Conservation (phyloP, 306 rosid genomes). For the Dalbergia oliveri region DNA sequence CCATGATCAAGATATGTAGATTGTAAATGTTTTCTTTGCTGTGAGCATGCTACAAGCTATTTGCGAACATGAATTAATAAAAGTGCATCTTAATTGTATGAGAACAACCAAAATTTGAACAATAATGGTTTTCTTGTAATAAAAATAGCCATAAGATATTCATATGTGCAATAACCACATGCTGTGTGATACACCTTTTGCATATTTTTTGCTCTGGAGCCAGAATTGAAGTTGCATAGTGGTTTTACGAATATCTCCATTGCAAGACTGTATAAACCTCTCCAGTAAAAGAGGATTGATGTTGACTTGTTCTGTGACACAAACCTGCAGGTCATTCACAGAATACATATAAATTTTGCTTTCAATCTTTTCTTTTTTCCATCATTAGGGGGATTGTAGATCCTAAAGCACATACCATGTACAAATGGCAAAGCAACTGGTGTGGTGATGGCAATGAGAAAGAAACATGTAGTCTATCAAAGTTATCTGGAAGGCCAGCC, state of each 20-base stretch:
- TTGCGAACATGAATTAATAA: background rate
- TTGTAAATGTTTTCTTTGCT: conserved; percentile 2
- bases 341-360: conserved; percentile 27
- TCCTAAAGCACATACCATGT: conserved; percentile 64
- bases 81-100: conserved; percentile 10
- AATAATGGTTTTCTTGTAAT: conserved; percentile 17
- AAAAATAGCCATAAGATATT: conserved; percentile 17
- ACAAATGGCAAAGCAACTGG: conserved; percentile 73
- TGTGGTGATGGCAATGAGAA: conserved; percentile 69
- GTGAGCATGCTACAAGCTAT: conserved; percentile 8
- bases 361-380: conserved; percentile 26
- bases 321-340: conserved; percentile 68
- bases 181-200: conserved; percentile 60
- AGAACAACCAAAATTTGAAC: conserved; percentile 29
- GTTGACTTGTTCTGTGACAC: conserved; percentile 67
- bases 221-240: conserved; percentile 92
- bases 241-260: conserved; percentile 82
- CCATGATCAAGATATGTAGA: conserved; percentile 16
- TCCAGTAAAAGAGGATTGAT: conserved; percentile 64
- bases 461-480: conserved; percentile 59
- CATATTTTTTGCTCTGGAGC: conserved; percentile 71
- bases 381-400: conserved; percentile 17
- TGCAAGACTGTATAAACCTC: conserved; percentile 65
- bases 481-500: conserved; percentile 66
- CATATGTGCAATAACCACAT: conserved; percentile 20